phyloP scores from a whole-genome alignment of 1,284 basidiomycete genomes.

The Heterobasidion parviporum region DNA sequence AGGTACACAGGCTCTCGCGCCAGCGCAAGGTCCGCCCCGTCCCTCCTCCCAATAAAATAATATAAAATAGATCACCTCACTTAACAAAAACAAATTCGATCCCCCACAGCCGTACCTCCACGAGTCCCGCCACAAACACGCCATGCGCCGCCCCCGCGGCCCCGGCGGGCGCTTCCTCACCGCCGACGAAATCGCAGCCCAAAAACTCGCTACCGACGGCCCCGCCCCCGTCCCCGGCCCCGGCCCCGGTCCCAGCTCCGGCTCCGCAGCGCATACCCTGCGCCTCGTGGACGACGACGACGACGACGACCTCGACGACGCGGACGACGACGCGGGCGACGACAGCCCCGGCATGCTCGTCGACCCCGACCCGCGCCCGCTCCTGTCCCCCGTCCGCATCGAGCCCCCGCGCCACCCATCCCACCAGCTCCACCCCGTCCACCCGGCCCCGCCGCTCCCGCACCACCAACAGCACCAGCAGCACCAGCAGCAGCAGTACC shows the following conservation, averaged over 20 bases:
- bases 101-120: constrained; percentile 83
- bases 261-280: too few relatives aligned
- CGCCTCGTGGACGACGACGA: too few relatives aligned
- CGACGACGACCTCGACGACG: constrained; percentile 27
- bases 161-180: constrained; percentile 96
- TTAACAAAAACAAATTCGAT: background rate
- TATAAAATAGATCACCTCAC: too few relatives aligned
- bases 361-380: constrained; percentile 6
- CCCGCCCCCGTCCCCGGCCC: constrained; percentile 3
- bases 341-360: constrained; percentile 11
- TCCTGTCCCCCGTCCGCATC: constrained; percentile 8
- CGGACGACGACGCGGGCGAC: constrained; percentile 23
- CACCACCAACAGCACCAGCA: constrained; percentile 13
- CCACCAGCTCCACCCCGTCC: constrained; percentile 12
- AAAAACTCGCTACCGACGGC: constrained; percentile 38
- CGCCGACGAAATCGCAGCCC: constrained; percentile 84
- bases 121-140: constrained; percentile 95
- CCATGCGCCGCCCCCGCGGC: constrained; percentile 92
- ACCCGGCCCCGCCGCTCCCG: constrained; percentile 2
- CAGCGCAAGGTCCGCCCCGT: constrained; percentile 71
- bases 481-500: constrained; percentile 17
- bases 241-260: constrained; percentile 17
- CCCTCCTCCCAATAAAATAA: constrained; percentile 2
- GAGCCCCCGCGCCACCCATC: constrained; percentile 8
- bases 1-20: constrained; percentile 83